phyloP scores from a whole-genome alignment of 2,329 filamentous ascomycete genomes.

The Fusarium tjaetaba region DNA sequence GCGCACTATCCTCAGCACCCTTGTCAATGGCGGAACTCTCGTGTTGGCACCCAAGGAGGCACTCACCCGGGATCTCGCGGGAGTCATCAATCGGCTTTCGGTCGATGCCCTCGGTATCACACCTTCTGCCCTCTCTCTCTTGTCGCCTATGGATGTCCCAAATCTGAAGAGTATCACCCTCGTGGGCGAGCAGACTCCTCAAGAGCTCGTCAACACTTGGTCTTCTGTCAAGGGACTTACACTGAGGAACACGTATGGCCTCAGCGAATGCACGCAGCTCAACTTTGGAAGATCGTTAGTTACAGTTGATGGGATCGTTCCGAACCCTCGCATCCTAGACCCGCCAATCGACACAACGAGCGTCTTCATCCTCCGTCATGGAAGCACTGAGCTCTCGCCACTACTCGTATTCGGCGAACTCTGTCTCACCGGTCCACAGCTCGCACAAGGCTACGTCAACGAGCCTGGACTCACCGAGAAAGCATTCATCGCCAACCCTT shows the following conservation, averaged over 20 bases:
- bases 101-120: conserved; percentile 36
- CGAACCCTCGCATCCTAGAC: conserved; percentile 1
- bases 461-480: conserved; percentile 12
- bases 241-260: conserved; percentile 25
- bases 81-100: conserved; percentile 17
- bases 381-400: conserved; percentile 6
- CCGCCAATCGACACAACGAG: conserved; percentile 13
- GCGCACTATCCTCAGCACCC: conserved; percentile 28
- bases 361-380: conserved; percentile 11
- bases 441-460: conserved; percentile 31
- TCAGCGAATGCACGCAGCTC: conserved; percentile 36
- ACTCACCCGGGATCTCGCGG: conserved; percentile 2
- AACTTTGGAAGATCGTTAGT: conserved; percentile 10
- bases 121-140: conserved; percentile 20
- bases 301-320: neutral
- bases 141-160: conserved; percentile 3
- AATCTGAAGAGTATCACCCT: conserved; percentile 20
- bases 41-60: conserved; percentile 24
- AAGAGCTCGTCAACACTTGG: conserved; percentile 20
- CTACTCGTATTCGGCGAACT: conserved; percentile 28
- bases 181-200: conserved; percentile 26
- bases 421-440: conserved; percentile 31
- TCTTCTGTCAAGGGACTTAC: neutral
- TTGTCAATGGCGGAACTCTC: conserved; percentile 20
- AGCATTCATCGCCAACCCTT: conserved; percentile 20